phyloP scores from a whole-genome alignment of 2,329 filamentous ascomycete genomes.

The Mollisia scopiformis region DNA sequence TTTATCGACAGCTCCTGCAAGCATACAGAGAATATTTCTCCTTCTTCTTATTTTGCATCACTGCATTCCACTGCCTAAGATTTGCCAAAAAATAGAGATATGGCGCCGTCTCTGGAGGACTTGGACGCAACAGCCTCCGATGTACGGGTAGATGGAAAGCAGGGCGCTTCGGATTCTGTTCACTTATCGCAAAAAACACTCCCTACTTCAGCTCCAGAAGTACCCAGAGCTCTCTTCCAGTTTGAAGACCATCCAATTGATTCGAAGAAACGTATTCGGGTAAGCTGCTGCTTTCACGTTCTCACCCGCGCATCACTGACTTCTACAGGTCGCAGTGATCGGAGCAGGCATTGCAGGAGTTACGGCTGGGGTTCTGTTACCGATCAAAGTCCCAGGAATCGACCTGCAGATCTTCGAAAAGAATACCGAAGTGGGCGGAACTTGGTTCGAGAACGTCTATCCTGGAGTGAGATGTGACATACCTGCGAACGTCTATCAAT shows the following conservation, averaged over 20 bases:
- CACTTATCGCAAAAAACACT: too few species aligned
- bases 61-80: too few species aligned
- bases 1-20: too few species aligned
- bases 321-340: conserved; percentile 45
- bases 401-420: conserved; percentile 52
- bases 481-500: conserved; percentile 61
- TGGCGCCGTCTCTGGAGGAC: neutral
- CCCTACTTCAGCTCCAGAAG: neutral
- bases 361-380: conserved; percentile 66
- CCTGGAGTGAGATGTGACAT: conserved; percentile 30
- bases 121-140: neutral
- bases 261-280: conserved; percentile 12
- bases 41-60: neutral
- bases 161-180: neutral
- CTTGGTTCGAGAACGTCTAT: conserved; percentile 44
- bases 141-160: neutral
- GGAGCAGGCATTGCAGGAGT: conserved; percentile 68
- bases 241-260: conserved; percentile 44
- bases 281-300: conserved; percentile 8
- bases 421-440: conserved; percentile 34
- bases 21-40: neutral
- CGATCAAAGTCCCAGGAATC: conserved; percentile 67
- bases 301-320: neutral
- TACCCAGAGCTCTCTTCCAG: conserved; percentile 31
- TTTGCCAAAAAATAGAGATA: too few species aligned